Conservation (phyloP, 352 stramenopile species). For the Phytopythium ostracodes region DNA sequence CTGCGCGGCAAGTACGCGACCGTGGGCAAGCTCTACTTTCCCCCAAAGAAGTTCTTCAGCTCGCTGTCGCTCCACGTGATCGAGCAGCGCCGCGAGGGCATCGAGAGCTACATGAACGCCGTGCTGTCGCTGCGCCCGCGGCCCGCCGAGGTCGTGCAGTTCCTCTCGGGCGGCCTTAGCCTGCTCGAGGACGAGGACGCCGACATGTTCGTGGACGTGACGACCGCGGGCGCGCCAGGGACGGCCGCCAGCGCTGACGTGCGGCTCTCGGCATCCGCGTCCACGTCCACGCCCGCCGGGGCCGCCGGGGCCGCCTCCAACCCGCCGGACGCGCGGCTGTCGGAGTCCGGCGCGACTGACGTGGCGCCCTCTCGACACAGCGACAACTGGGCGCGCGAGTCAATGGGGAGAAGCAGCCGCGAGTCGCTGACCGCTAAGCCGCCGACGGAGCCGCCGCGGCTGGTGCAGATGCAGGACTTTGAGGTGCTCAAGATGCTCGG, state of each 20-base stretch:
- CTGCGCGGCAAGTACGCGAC: slow-evolving; percentile 75
- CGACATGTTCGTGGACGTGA: slow-evolving; percentile 43
- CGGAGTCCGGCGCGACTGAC: neutral
- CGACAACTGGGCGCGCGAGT: slow-evolving; percentile 10
- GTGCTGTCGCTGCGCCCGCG: slow-evolving; percentile 67
- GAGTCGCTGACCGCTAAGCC: slow-evolving; percentile 5
- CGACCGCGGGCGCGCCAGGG: slow-evolving; percentile 15
- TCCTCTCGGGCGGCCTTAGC: slow-evolving; percentile 43
- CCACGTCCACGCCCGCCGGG: slow-evolving; percentile 9
- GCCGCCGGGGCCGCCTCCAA: neutral
- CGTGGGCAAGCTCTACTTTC: slow-evolving; percentile 81
- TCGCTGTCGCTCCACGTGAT: slow-evolving; percentile 86
- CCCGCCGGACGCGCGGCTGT: neutral
- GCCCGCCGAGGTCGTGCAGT: slow-evolving; percentile 62
- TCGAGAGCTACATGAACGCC: slow-evolving; percentile 83
- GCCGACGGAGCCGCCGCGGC: slow-evolving; percentile 8
- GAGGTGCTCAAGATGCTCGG: slow-evolving; percentile 98
- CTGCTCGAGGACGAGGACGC: slow-evolving; percentile 52
- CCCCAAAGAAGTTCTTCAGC: slow-evolving; percentile 85
- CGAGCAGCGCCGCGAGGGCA: slow-evolving; percentile 74
- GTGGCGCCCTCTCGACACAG: neutral
- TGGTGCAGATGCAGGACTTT: slow-evolving; percentile 87
- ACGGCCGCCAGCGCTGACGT: slow-evolving; percentile 11
- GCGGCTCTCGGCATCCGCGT: slow-evolving; percentile 27
- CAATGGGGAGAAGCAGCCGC: slow-evolving; percentile 19